A percentile compares a stretch with the other conserved stretches of the same genome.
These are phyloP conservation scores for Phalaenopsis hybrid DNA, from an alignment of 116 monocot species.

Conservation along the genomic window DNA sequence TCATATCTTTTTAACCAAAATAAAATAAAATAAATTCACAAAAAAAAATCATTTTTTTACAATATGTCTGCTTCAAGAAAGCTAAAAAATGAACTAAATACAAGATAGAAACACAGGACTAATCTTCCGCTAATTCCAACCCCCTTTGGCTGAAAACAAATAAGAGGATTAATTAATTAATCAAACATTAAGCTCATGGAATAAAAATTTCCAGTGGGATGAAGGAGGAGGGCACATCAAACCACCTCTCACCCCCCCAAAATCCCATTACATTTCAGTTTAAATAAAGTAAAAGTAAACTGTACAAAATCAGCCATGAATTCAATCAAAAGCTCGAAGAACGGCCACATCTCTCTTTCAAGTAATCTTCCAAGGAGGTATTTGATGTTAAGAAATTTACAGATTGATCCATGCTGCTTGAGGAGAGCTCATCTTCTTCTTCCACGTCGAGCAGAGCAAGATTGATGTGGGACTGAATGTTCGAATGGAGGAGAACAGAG, in stretches of 20 bases:
- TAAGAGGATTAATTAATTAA: background rate
- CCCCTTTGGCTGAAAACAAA: background rate
- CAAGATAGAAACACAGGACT: background rate
- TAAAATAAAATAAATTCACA: too few species aligned
- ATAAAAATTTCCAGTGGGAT: background rate
- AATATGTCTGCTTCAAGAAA: background rate
- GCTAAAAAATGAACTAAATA: background rate
- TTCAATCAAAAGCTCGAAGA: constrained; percentile 25
- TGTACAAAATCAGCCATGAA: background rate
- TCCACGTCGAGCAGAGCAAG: constrained; percentile 40
- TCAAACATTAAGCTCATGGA: background rate
- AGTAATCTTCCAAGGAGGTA: constrained; percentile 41
- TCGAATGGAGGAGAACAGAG: constrained; percentile 5
- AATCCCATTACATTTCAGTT: background rate
- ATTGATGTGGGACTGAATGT: constrained; percentile 47
- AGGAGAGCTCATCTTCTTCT: constrained; percentile 33
- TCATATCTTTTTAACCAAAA: too few species aligned
- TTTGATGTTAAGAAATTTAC: constrained; percentile 20
- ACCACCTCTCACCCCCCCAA: background rate
- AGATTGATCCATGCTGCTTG: constrained; percentile 21
- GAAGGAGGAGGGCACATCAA: background rate
- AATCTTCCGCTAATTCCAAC: background rate
- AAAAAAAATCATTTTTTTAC: background rate
- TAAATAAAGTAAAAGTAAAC: background rate
- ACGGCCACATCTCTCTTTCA: constrained; percentile 39